Evolutionary conservation across 2,329 filamentous ascomycete genomes (phyloP), one percentile per base, ranked within the genome.

Genomic region (Acrocalymma vagum): DNA sequence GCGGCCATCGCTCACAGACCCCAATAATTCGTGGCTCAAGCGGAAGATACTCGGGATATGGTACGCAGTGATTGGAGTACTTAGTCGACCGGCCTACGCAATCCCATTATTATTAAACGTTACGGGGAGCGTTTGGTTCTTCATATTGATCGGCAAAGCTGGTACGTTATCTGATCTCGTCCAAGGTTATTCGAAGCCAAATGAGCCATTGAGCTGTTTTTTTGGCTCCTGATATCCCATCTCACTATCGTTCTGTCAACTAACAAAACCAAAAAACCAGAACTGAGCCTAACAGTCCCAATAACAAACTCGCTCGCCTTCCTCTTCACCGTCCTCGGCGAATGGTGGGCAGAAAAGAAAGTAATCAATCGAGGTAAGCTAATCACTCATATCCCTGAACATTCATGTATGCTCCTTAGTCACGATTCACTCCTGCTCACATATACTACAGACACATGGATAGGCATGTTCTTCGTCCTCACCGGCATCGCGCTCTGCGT

Each of bases 41-140:
- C 74, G 76, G 38, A 87, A 82, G 60, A 48, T 87, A 1, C 81
- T 84, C 50, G 80, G 80, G 1, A 78, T 86, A 6, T 82, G 87
- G 60, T 94, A 90, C 65, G 86, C 85, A 3, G 88, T 93, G 1
- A 62, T 85, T 9, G 92, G 96, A 63, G 75, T 96, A 43, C 72
- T 97, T 36, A 78, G 81, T 43, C 91, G 91, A 55, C 92, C 92
- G 23, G 81, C 83, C 13, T 97, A 97, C 71, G 88, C 90, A 5
- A 73, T 95, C 17, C 93, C 93, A 14, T 72, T 97, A 55, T 72
- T 96, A 36, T 72, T 96, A 43, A 97, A 97, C 67, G 73, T 97
- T 37, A 96, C 93, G 3, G 93, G 93, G 20, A 95, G 90, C 63
- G 80, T 96, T 39, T 97, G 93, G 93, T 97, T 97, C 72, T 97